Conservation (phyloP, 108 stramenopile species). For the Cyclostephanos tholiformis region DNA sequence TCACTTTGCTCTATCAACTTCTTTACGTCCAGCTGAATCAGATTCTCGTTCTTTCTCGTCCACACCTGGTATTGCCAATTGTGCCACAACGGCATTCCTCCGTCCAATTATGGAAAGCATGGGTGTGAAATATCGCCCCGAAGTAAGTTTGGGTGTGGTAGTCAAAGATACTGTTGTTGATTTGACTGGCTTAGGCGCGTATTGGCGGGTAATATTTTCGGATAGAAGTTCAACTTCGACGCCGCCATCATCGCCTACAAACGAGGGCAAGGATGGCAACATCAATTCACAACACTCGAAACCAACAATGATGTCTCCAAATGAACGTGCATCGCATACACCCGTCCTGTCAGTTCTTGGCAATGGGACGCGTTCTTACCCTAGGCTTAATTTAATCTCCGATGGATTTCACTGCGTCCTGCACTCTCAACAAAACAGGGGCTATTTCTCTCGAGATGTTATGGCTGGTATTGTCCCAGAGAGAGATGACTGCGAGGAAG, state of each 20-base stretch:
- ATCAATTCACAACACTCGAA: too few relatives aligned
- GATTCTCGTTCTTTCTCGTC: constrained; percentile 12
- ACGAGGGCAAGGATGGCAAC: too few relatives aligned
- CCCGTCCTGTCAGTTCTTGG: constrained; percentile 65
- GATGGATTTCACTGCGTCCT: constrained; percentile 54
- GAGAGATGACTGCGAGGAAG: constrained; percentile 76
- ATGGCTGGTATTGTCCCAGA: constrained; percentile 73
- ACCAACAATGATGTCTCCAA: background rate
- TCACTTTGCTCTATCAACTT: constrained; percentile 74
- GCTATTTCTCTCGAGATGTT: constrained; percentile 67
- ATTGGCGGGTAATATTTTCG: constrained; percentile 55
- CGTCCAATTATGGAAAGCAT: constrained; percentile 69
- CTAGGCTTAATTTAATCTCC: constrained; percentile 49
- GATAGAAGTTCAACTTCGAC: background rate
- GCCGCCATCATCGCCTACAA: too few relatives aligned
- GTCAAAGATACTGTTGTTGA: constrained; percentile 53
- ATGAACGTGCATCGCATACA: constrained; percentile 19
- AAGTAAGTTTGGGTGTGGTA: constrained; percentile 62
- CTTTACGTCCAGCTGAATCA: constrained; percentile 53
- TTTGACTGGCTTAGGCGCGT: constrained; percentile 63
- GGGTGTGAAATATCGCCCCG: constrained; percentile 71
- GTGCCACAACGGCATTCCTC: constrained; percentile 24
- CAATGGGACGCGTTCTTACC: constrained; percentile 66
- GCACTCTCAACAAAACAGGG: constrained; percentile 51
- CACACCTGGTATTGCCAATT: background rate